phyloP scores from a whole-genome alignment of 306 rosid species.

The Corylus heterophylla region DNA sequence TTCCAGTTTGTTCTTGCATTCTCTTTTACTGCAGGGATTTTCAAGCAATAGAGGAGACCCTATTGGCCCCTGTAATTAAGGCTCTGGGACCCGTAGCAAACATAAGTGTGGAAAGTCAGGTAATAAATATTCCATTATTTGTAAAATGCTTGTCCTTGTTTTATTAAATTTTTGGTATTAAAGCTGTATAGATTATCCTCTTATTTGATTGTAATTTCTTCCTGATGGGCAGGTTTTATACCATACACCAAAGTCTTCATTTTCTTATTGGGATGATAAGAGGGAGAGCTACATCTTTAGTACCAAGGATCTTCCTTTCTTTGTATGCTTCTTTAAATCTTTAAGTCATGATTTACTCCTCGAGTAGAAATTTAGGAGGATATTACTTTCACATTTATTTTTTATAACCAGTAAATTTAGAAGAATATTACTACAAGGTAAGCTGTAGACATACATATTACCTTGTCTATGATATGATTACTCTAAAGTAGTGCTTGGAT shows the following conservation, averaged over 20 bases:
- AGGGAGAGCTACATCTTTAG: slow-evolving; percentile 64
- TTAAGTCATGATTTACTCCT: slow-evolving; percentile 32
- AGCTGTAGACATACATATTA: neutral
- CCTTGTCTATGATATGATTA: neutral
- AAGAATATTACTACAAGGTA: slow-evolving; percentile 8
- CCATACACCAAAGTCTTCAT: slow-evolving; percentile 80
- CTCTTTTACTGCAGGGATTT: slow-evolving; percentile 65
- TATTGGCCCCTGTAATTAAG: slow-evolving; percentile 71
- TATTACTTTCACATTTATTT: slow-evolving; percentile 2
- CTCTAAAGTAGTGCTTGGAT: neutral
- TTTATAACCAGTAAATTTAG: neutral
- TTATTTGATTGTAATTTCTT: slow-evolving; percentile 19
- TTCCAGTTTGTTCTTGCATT: neutral
- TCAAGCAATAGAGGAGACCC: slow-evolving; percentile 50
- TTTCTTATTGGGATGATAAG: slow-evolving; percentile 77
- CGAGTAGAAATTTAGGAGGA: slow-evolving; percentile 9
- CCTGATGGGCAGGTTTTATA: slow-evolving; percentile 68
- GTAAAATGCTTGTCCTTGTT: slow-evolving; percentile 11
- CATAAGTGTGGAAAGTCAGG: slow-evolving; percentile 94
- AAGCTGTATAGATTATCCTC: slow-evolving; percentile 9
- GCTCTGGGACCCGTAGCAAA: slow-evolving; percentile 74
- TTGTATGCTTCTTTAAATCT: slow-evolving; percentile 52
- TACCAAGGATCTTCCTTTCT: slow-evolving; percentile 87
- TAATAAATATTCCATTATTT: slow-evolving; percentile 8
- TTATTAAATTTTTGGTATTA: neutral